These are phyloP conservation scores for Psidium friedrichsthalianum DNA, from an alignment of 345 rosid species.

Conservation along the genomic window DNA sequence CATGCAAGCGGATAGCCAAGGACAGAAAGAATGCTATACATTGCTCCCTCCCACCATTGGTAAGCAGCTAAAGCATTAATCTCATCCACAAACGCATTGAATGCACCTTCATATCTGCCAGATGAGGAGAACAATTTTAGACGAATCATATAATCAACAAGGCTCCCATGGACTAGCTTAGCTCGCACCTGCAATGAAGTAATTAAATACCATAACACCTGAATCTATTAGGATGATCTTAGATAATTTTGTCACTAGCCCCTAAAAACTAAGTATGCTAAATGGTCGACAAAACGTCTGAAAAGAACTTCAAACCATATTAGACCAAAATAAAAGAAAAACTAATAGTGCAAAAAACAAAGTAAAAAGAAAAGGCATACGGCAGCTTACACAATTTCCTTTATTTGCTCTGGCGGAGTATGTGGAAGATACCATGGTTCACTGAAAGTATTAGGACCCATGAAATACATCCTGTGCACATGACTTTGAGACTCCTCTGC, in stretches of 20 bases:
- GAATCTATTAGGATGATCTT: background rate
- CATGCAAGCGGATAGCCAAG: slow-evolving; percentile 84
- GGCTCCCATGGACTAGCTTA: background rate
- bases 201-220: background rate
- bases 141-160: background rate
- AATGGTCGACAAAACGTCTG: background rate
- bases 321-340: background rate
- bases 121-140: slow-evolving; percentile 2
- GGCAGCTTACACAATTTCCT: slow-evolving; percentile 83
- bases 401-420: slow-evolving; percentile 88
- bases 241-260: background rate
- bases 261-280: background rate
- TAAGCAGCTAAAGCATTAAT: slow-evolving; percentile 90
- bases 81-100: slow-evolving; percentile 91
- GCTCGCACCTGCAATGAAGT: background rate
- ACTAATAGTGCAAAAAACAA: background rate
- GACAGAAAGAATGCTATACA: slow-evolving; percentile 68
- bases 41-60: slow-evolving; percentile 99
- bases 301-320: background rate
- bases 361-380: slow-evolving; percentile 4
- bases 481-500: slow-evolving; percentile 95
- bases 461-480: slow-evolving; percentile 94
- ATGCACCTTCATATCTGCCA: slow-evolving; percentile 88
- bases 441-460: slow-evolving; percentile 92
- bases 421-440: slow-evolving; percentile 98